A percentile compares a stretch with the other conserved stretches of the same genome.
Evolutionary conservation across 306 rosid species (phyloP).

Genomic region (Morella rubra): DNA sequence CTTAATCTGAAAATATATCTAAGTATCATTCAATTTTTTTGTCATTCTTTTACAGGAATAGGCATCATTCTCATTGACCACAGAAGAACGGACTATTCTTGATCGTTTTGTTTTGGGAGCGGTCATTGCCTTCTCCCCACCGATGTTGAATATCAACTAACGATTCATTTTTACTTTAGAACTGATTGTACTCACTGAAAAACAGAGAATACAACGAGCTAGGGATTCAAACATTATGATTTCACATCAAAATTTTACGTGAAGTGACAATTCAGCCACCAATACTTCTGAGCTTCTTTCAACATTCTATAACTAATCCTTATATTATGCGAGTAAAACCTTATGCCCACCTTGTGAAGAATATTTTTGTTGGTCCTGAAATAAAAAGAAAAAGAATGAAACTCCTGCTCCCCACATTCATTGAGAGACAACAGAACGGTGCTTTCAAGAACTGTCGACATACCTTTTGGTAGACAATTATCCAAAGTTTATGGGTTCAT

Average conservation of each 20-base stretch:
- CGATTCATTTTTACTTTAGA: slow-evolving; percentile 44
- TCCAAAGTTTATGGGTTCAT: no score
- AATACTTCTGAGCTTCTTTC: background rate
- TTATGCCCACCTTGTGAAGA: background rate
- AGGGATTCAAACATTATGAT: slow-evolving; percentile 28
- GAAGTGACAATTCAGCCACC: slow-evolving; percentile 1
- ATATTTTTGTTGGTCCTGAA: no score
- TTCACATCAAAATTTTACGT: slow-evolving; percentile 18
- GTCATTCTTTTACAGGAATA: slow-evolving; percentile 61
- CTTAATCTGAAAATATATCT: slow-evolving; percentile 43
- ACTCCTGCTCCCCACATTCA: no score
- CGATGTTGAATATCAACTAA: slow-evolving; percentile 24
- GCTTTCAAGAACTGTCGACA: no score
- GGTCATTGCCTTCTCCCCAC: slow-evolving; percentile 51
- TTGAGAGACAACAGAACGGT: no score
- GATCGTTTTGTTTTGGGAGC: slow-evolving; percentile 46
- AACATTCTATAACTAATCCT: no score
- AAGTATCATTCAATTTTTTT: slow-evolving; percentile 31
- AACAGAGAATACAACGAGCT: slow-evolving; percentile 7
- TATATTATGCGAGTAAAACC: background rate
- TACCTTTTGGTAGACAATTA: no score
- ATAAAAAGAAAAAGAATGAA: no score
- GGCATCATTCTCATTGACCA: slow-evolving; percentile 44
- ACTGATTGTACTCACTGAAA: slow-evolving; percentile 32
- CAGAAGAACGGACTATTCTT: slow-evolving; percentile 49